Evolutionary conservation across 176 grass and related monocot species (phyloP), one percentile per base, ranked within the genome.

Genomic region (Oryza glumipatula): DNA sequence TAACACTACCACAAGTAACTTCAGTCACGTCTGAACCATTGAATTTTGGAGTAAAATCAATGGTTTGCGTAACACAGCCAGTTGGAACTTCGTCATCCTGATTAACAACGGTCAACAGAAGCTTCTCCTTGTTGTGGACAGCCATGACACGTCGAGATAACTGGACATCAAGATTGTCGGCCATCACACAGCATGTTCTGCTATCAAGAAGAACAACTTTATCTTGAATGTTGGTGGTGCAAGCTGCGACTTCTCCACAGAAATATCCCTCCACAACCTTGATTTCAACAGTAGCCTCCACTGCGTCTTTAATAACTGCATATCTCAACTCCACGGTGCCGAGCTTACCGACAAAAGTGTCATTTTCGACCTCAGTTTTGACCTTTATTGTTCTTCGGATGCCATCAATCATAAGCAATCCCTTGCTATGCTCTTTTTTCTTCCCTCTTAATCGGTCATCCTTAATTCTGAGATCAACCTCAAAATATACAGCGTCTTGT

Each of bases 201-300:
- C 19, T 60, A 60, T 76, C 74, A 60, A 56, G 51, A 12, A 76
- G 16, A 2, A 60, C 5, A 14, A 76, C 10, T 2, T 2, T 1
- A 39, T 76, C 74, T 52, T 76, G 74, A n/a, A 76, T 76, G 0
- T 8, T 39, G 32, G 30, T 14, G 16, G 74, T 60, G 74, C 19
- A 76, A 21, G 74, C 74, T 22, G 32, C 36, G 32, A 76, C 58
- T 60, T 76, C 32, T 14, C 74, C 28, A 60, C 3, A 2, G 74
- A 76, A 76, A 58, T 21, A 33, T 36, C 73, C 73, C 11, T 36
- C 35, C 4, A 76, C 4, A 76, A 76, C 32, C 74, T 76, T 76
- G 74, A 76, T 60, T 76, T 76, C 74, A 76, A 76, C 11, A 33
- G 74, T 39, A 60, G 51, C 49, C 51, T 60, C 51, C 74, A 76